These are phyloP conservation scores for Talaromyces islandicus DNA, from an alignment of 2,329 filamentous ascomycete genomes.

Conservation along the genomic window DNA sequence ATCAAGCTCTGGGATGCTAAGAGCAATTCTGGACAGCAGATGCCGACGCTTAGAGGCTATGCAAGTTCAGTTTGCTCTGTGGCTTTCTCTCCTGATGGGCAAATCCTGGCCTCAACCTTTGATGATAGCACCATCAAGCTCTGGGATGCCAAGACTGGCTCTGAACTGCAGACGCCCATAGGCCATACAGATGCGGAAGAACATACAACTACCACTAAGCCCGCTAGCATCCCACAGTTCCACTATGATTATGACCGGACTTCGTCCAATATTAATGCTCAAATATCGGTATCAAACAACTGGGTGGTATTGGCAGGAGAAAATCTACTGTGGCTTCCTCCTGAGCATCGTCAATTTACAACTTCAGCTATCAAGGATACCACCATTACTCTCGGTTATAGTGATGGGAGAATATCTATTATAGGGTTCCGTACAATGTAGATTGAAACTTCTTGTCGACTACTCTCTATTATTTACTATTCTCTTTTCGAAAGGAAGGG, in stretches of 20 bases:
- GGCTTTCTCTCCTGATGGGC: slow-evolving; percentile 11
- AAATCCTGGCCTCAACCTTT: not conserved
- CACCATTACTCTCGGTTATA: slow-evolving; percentile 4
- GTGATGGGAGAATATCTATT: slow-evolving; percentile 2
- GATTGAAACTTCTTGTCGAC: not conserved
- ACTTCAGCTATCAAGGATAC: not conserved
- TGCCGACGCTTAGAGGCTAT: slow-evolving; percentile 1
- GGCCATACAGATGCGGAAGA: slow-evolving; percentile 3
- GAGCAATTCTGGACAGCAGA: not conserved
- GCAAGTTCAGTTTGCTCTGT: slow-evolving; percentile 4
- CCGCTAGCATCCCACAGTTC: not conserved
- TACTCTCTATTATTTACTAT: not conserved
- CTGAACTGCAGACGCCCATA: not conserved
- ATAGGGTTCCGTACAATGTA: not conserved
- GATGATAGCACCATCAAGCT: slow-evolving; percentile 3
- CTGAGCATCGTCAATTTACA: slow-evolving; percentile 3
- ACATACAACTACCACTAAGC: not conserved
- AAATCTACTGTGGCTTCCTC: slow-evolving; percentile 7
- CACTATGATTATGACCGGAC: not conserved
- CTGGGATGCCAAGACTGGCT: slow-evolving; percentile 8
- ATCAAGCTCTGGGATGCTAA: slow-evolving; percentile 7
- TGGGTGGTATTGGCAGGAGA: slow-evolving; percentile 4
- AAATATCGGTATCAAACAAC: not conserved
- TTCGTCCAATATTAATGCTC: not conserved
- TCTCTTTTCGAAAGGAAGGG: slow-evolving; percentile 2